Evolutionary conservation across 805 yeast genomes (phyloP), one percentile per base, ranked within the genome.

Genomic region (Yarrowia hollandica): DNA sequence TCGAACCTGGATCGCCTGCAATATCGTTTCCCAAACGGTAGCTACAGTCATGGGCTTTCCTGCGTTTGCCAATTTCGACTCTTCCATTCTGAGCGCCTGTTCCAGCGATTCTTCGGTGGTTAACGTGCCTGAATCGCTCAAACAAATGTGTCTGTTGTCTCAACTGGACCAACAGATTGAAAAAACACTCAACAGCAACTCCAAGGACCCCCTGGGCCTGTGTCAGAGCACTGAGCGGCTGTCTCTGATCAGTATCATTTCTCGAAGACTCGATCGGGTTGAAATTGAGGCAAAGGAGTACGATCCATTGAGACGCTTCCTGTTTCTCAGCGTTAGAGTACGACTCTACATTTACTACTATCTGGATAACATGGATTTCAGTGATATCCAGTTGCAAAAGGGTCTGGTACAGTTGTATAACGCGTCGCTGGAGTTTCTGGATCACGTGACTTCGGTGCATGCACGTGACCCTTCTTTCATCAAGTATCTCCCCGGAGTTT

Each of bases 21-120:
- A 94, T 68, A 80, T 88, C 19, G 96, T 88, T 0, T 86, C 96
- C 1, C 98, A 94, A 71, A 81, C 86, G 2, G 84, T 94, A 62
- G 96, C 96, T 3, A 83, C 96, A 2, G 85, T 96, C 10, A 90
- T 90, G 73, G 99, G 99, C 16, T 91, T 87, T 68, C 99, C 98
- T 0, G 90, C 96, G 0, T 90, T 90, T 71, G 91, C 88, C 4
- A 88, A 85, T 61, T 88, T 90, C 67, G 96, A 90, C 69, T 79
- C 85, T 22, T 78, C 90, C 0, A 81, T 86, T 2, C 72, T 83
- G 66, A 77, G 77, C 5, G 77, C 83, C 3, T 79, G 80, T 64
- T 72, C 80, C 42, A 77, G 81, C 10, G 80, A 77, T 11, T 71
- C 79, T n/a, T 70, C 67, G 4, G 61, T 70, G 21, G 76, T 41